phyloP scores from a whole-genome alignment of 2,329 filamentous ascomycete species.

The Cordyceps javanica region DNA sequence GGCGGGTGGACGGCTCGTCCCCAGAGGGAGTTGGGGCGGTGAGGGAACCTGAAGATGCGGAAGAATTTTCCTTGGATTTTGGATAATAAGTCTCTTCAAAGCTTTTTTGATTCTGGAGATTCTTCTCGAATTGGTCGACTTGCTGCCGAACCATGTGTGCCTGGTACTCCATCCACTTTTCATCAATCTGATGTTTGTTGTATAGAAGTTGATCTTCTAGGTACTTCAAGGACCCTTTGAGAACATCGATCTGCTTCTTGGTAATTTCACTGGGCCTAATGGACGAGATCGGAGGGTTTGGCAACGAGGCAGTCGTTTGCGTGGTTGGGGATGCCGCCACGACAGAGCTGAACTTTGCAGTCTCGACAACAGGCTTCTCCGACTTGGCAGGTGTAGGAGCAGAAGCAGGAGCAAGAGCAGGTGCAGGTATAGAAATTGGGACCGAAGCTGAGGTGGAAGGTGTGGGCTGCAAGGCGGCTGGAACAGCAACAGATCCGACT shows the following conservation, averaged over 20 bases:
- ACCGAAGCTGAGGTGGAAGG: not conserved
- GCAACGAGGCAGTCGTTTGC: constrained; percentile 16
- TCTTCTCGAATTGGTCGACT: constrained; percentile 45
- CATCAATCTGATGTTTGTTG: constrained; percentile 58
- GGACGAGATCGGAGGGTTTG: constrained; percentile 46
- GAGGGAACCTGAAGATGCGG: constrained; percentile 13
- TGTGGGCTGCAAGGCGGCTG: constrained; percentile 13
- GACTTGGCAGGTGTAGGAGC: constrained; percentile 3
- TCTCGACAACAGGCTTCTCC: not conserved
- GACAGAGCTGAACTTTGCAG: not conserved
- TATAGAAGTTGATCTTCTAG: constrained; percentile 53
- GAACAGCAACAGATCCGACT: not conserved
- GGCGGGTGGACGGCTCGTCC: constrained; percentile 13
- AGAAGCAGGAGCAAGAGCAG: not conserved
- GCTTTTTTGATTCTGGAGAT: constrained; percentile 37
- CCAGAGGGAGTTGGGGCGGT: constrained; percentile 5
- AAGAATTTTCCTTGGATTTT: constrained; percentile 23
- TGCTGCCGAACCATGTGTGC: constrained; percentile 36
- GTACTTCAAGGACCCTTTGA: constrained; percentile 48
- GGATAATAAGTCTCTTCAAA: constrained; percentile 40
- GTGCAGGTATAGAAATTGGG: not conserved
- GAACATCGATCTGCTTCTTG: constrained; percentile 47
- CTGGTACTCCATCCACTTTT: constrained; percentile 41
- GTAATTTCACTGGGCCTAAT: constrained; percentile 57
- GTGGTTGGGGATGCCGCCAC: not conserved